Percentiles rank a stretch among this genome's conserved stretches.
These are phyloP conservation scores for Epichloe gansuensis DNA, from an alignment of 2,329 filamentous ascomycete genomes.

Conservation along the genomic window DNA sequence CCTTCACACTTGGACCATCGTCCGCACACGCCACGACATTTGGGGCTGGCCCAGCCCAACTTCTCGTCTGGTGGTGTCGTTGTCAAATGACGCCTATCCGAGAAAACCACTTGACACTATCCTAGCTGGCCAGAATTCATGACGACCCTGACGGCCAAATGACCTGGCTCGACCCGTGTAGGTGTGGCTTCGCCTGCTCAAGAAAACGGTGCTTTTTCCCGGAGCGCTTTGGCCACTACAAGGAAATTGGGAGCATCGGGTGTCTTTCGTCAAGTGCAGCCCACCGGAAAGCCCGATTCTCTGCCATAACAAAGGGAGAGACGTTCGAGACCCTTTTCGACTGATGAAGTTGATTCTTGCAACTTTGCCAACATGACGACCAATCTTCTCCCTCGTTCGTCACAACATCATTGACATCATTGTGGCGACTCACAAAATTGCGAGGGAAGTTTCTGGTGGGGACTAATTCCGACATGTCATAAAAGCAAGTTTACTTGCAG, in stretches of 20 bases:
- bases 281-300: not conserved
- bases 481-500: conserved; percentile 2
- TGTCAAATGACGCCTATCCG: too few relatives aligned
- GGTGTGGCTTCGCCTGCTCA: not conserved
- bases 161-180: not conserved
- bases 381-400: not conserved
- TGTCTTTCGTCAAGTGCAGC: not conserved
- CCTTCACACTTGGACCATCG: too few relatives aligned
- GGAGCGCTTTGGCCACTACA: not conserved
- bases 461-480: conserved; percentile 1
- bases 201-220: not conserved
- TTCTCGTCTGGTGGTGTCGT: too few relatives aligned
- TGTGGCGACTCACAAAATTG: not conserved
- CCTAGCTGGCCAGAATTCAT: too few relatives aligned
- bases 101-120: not conserved
- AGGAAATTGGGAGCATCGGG: not conserved
- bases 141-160: too few relatives aligned
- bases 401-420: not conserved
- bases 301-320: not conserved
- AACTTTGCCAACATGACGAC: not conserved
- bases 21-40: too few relatives aligned
- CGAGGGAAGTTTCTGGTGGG: not conserved
- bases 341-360: not conserved
- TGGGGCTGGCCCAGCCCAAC: too few relatives aligned
- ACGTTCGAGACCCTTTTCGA: too few relatives aligned